These are phyloP conservation scores for Raphanus hybrid DNA, from an alignment of 441 rosid genomes.

Conservation along the genomic window DNA sequence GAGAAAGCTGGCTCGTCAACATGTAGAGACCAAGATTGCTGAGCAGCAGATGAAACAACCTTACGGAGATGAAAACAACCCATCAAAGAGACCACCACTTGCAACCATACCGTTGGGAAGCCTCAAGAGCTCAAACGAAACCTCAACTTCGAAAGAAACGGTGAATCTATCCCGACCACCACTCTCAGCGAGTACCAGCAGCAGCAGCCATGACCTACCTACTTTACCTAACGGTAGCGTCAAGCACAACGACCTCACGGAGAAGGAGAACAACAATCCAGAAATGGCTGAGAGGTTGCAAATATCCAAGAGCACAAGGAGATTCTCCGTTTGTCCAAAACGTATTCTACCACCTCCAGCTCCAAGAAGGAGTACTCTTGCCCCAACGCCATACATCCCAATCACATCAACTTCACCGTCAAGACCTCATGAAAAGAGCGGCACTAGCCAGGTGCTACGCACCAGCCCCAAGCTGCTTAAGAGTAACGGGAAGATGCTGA, in stretches of 20 bases:
- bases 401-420: constrained; percentile 45
- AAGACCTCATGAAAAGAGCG: constrained; percentile 36
- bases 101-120: constrained; percentile 51
- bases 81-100: constrained; percentile 60
- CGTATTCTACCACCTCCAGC: constrained; percentile 53
- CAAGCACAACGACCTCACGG: constrained; percentile 55
- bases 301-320: constrained; percentile 74
- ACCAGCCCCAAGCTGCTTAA: constrained; percentile 62
- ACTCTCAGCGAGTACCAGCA: constrained; percentile 42
- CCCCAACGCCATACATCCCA: constrained; percentile 59
- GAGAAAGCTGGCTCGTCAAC: constrained; percentile 95
- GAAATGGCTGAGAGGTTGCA: constrained; percentile 56
- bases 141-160: constrained; percentile 46
- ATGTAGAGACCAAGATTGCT: constrained; percentile 88
- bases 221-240: constrained; percentile 48
- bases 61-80: constrained; percentile 56
- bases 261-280: constrained; percentile 86
- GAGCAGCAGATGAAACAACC: constrained; percentile 61
- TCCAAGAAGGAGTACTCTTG: constrained; percentile 79
- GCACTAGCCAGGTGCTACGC: constrained; percentile 34
- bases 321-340: constrained; percentile 75
- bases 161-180: constrained; percentile 45
- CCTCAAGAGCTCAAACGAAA: constrained; percentile 52
- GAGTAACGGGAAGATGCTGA: constrained; percentile 61
- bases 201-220: constrained; percentile 42